Evolutionary conservation across 148 eudicot species (phyloP).

Genomic region (Cornus florida): DNA sequence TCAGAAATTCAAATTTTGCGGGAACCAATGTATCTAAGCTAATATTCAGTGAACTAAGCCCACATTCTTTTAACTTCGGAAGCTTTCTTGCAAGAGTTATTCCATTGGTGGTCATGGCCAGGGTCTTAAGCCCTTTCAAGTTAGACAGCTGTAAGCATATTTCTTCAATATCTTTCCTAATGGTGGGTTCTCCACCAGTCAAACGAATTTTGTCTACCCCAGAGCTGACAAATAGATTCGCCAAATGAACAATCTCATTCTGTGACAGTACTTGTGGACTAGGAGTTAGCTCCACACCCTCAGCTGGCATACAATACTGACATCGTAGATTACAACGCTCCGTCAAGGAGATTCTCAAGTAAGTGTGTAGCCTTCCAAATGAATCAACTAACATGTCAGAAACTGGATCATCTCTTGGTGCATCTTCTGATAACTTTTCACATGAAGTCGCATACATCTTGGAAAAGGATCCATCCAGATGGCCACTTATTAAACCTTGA

Average conservation of each 20-base stretch:
- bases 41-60: slow-evolving; percentile 71
- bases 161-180: slow-evolving; percentile 89
- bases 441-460: slow-evolving; percentile 48
- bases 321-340: slow-evolving; percentile 98
- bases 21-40: slow-evolving; percentile 88
- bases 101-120: slow-evolving; percentile 93
- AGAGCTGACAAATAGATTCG: slow-evolving; percentile 72
- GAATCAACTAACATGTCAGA: slow-evolving; percentile 88
- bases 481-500: slow-evolving; percentile 19
- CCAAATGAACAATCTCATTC: slow-evolving; percentile 70
- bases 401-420: slow-evolving; percentile 38
- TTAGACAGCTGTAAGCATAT: slow-evolving; percentile 72
- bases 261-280: slow-evolving; percentile 59
- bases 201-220: slow-evolving; percentile 92
- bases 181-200: slow-evolving; percentile 95
- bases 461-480: slow-evolving; percentile 24
- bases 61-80: slow-evolving; percentile 83
- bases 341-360: slow-evolving; percentile 84
- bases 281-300: slow-evolving; percentile 90
- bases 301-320: slow-evolving; percentile 96
- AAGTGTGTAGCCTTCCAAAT: slow-evolving; percentile 88
- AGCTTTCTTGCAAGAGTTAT: slow-evolving; percentile 74
- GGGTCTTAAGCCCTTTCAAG: slow-evolving; percentile 69
- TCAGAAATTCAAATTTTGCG: slow-evolving; percentile 87
- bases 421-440: slow-evolving; percentile 46